phyloP scores from a whole-genome alignment of 2,329 filamentous ascomycete genomes.

The Ceratocystis papillata region DNA sequence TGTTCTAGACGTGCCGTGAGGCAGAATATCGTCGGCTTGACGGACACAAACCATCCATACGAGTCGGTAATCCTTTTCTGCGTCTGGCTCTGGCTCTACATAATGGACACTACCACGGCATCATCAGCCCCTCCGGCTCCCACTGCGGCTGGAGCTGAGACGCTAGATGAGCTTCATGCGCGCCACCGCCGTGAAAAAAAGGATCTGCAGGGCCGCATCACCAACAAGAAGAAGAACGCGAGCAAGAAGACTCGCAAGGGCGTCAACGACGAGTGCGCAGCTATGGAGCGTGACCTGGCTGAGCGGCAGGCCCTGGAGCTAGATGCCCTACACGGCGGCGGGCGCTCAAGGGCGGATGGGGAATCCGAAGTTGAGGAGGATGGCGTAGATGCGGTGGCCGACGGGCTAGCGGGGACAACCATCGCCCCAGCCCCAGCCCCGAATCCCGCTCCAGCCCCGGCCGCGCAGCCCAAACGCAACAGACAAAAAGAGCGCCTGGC shows the following conservation, averaged over 20 bases:
- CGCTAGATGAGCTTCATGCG: slow-evolving; percentile 64
- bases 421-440: neutral
- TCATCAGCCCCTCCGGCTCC: neutral
- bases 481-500: slow-evolving; percentile 85
- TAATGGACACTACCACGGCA: neutral
- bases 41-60: too few species aligned
- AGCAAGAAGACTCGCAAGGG: slow-evolving; percentile 75
- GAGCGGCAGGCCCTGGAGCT: slow-evolving; percentile 57
- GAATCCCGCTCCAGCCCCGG: slow-evolving; percentile 16
- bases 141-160: slow-evolving; percentile 30
- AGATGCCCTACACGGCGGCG: slow-evolving; percentile 31
- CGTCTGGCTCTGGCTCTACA: neutral
- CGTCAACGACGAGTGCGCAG: slow-evolving; percentile 64
- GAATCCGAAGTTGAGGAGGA: slow-evolving; percentile 21
- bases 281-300: slow-evolving; percentile 54
- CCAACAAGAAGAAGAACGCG: slow-evolving; percentile 92
- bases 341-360: neutral
- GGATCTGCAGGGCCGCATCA: slow-evolving; percentile 75
- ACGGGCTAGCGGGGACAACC: slow-evolving; percentile 24
- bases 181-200: slow-evolving; percentile 81
- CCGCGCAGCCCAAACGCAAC: slow-evolving; percentile 58
- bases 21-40: too few species aligned
- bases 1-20: too few species aligned
- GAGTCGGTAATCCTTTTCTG: too few species aligned
- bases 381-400: slow-evolving; percentile 18